Evolutionary conservation across 129 eudicot genomes (phyloP).

Genomic region (Rutidosis leptorrhynchoides): DNA sequence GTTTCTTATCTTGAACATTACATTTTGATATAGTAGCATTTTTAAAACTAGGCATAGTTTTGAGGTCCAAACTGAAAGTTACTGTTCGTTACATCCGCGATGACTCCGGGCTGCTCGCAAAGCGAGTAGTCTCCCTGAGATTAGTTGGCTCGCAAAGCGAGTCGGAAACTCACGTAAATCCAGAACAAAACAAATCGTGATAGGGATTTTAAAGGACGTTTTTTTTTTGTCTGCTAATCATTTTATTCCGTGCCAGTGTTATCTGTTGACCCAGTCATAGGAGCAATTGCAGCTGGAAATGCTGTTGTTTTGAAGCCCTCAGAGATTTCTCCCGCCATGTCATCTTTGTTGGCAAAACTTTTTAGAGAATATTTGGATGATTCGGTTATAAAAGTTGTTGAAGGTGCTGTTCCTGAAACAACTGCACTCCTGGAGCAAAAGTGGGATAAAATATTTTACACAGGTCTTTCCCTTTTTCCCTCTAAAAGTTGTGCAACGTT

Average conservation of each 20-base stretch:
- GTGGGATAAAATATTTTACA: slow-evolving; percentile 95
- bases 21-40: neutral
- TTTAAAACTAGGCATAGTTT: neutral
- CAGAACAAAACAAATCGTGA: no score
- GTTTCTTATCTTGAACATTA: slow-evolving; percentile 11
- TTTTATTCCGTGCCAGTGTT: slow-evolving; percentile 41
- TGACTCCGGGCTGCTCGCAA: no score
- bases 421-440: slow-evolving; percentile 76
- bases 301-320: slow-evolving; percentile 88
- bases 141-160: no score
- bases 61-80: neutral
- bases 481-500: neutral
- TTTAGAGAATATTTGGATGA: slow-evolving; percentile 65
- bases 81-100: no score
- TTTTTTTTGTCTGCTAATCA: slow-evolving; percentile 3
- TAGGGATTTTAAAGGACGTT: neutral
- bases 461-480: slow-evolving; percentile 45
- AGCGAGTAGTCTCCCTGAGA: no score
- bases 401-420: slow-evolving; percentile 80
- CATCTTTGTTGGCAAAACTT: slow-evolving; percentile 61
- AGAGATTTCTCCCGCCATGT: slow-evolving; percentile 75
- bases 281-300: slow-evolving; percentile 98
- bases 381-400: slow-evolving; percentile 77
- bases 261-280: slow-evolving; percentile 83
- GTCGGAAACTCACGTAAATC: no score